These are phyloP conservation scores for Mollisiaceae sp. DNA, from an alignment of 2,329 filamentous ascomycete genomes.

Conservation along the genomic window DNA sequence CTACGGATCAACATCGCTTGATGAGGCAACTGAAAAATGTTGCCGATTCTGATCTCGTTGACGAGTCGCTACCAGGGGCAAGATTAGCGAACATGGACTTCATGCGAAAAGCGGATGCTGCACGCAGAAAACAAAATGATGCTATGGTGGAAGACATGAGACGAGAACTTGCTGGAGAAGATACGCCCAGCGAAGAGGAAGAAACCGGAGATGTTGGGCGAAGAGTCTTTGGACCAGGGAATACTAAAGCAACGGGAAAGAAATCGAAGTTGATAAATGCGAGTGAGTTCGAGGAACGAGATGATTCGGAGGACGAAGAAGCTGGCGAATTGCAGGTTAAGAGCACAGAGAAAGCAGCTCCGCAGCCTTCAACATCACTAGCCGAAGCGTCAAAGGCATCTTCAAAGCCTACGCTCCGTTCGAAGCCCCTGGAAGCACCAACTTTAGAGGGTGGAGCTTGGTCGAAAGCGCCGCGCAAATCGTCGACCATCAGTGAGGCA, in stretches of 20 bases:
- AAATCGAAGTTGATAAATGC: conserved; percentile 40
- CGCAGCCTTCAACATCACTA: conserved; percentile 14
- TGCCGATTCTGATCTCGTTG: conserved; percentile 51
- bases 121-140: conserved; percentile 80
- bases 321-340: conserved; percentile 42
- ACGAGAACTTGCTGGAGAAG: conserved; percentile 69
- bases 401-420: conserved; percentile 4
- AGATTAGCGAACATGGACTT: conserved; percentile 87
- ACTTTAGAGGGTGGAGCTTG: conserved; percentile 41
- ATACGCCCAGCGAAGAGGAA: conserved; percentile 60
- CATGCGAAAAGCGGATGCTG: conserved; percentile 87
- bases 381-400: conserved; percentile 24
- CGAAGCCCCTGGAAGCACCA: conserved; percentile 23
- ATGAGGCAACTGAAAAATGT: conserved; percentile 54
- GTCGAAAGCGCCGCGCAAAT: conserved; percentile 39
- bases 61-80: conserved; percentile 59
- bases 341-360: conserved; percentile 24
- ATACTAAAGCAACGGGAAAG: conserved; percentile 47
- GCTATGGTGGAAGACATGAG: conserved; percentile 73
- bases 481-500: conserved; percentile 32
- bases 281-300: conserved; percentile 65
- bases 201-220: conserved; percentile 70
- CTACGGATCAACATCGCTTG: conserved; percentile 53
- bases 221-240: conserved; percentile 66
- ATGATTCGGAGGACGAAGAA: conserved; percentile 48